Conservation (phyloP, 148 eudicot genomes). For the Pouteria glomerata region DNA sequence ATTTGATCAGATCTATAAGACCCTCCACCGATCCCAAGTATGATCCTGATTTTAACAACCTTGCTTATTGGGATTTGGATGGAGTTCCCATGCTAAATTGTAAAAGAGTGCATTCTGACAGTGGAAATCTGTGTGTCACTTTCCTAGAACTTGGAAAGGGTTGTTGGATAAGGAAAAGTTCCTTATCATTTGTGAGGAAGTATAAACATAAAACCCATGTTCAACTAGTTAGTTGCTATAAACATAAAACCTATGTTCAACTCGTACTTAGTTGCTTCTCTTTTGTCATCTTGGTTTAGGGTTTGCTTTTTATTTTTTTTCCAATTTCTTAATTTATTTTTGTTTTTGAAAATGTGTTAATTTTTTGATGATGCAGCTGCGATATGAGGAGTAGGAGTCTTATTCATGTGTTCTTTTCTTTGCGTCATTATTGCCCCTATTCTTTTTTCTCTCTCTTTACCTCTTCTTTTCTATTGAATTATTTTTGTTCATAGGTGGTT, state of each 20-base stretch:
- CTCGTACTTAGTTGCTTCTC: background rate
- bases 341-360: too few species aligned
- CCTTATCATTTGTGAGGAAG: background rate
- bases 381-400: background rate
- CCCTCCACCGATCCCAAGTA: too few species aligned
- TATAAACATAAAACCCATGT: background rate
- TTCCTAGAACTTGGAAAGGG: background rate
- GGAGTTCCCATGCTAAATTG: background rate
- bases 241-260: background rate
- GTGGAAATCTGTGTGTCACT: background rate
- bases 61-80: too few species aligned
- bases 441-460: background rate
- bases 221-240: background rate
- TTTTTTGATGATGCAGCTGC: background rate
- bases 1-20: too few species aligned
- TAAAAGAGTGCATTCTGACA: background rate
- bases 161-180: background rate
- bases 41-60: too few species aligned
- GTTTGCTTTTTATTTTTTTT: background rate
- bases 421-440: background rate
- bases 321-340: background rate
- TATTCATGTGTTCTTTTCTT: background rate
- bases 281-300: background rate
- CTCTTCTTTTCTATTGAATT: too few species aligned
- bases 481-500: too few species aligned